Evolutionary conservation across 768 basidiomycete genomes (phyloP), one percentile per base, ranked within the genome.

Genomic region (Myochromella boudieri): DNA sequence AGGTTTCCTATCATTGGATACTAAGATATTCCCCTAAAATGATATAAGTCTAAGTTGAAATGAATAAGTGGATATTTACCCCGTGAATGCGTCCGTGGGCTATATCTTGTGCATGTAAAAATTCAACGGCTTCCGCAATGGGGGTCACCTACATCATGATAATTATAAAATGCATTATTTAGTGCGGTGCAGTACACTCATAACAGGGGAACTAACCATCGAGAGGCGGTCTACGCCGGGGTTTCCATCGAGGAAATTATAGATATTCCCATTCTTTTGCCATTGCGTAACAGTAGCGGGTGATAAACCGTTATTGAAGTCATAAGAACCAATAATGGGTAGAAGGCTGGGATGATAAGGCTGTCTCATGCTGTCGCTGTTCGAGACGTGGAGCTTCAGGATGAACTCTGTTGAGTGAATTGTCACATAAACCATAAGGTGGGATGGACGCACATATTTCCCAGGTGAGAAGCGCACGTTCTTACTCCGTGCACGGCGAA

Each of bases 21-120:
- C 25, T 18, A 54, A 32, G 4, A 54, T 34, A 24, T 54, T 51
- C 3, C 11, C 36, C 49, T 50, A 31, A 12, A 33, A 42, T 17
- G 25, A 17, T 22, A 40, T 24, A n/a, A 1, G 4, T 17, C 10
- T 10, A 14, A 29, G 18, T n/a, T n/a, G 22, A 20, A 15, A 18
- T 29, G 12, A 4, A 7, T 12, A 18, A 15, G n/a, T 17, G 36
- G 40, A 1, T 12, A 18, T 18, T 40, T 32, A 47, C 53, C 2
- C 26, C 3, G 28, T 46, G 42, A 9, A 51, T 9, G 22, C 48
- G 24, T 17, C 49, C 49, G 34, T 54, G 49, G 8, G 48, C 26
- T 2, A 51, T 15, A 4, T 24, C 20, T 2, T 54, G 34, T 10
- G 11, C 3, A 37, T 47, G 49, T 8, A 51, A 29, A 44, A 47